These are phyloP conservation scores for Debaryomyces maramus DNA, from an alignment of 805 yeast species.

Conservation along the genomic window DNA sequence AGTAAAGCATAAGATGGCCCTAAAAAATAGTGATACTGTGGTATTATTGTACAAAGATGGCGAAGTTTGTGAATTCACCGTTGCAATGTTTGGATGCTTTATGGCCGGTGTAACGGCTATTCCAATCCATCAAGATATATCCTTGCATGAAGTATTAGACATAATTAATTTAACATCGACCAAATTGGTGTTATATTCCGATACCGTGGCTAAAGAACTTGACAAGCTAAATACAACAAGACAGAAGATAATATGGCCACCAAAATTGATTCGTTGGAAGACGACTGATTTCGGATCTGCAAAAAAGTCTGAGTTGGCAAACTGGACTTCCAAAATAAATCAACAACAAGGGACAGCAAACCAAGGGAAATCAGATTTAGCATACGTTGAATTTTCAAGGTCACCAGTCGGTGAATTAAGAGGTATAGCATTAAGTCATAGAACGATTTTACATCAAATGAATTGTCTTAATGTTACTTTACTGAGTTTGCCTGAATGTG, in stretches of 20 bases:
- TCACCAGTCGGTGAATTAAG: conserved; percentile 88
- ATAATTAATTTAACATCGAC: conserved; percentile 75
- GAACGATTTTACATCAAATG: conserved; percentile 88
- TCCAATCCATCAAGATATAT: conserved; percentile 78
- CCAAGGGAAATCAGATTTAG: conserved; percentile 52
- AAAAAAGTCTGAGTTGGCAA: conserved; percentile 33
- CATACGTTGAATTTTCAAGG: conserved; percentile 89
- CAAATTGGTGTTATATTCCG: conserved; percentile 78
- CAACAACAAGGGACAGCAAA: conserved; percentile 9
- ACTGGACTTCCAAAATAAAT: conserved; percentile 22
- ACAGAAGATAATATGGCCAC: conserved; percentile 64
- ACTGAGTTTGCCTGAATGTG: conserved; percentile 62
- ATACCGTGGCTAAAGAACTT: conserved; percentile 69
- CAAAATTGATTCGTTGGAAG: conserved; percentile 72
- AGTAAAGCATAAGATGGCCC: conserved; percentile 67
- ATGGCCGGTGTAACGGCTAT: conserved; percentile 93
- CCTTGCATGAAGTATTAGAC: conserved; percentile 65
- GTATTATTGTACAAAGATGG: conserved; percentile 78
- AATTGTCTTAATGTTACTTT: conserved; percentile 67
- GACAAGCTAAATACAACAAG: conserved; percentile 52
- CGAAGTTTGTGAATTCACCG: conserved; percentile 82
- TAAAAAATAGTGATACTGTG: conserved; percentile 81
- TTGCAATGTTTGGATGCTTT: conserved; percentile 88
- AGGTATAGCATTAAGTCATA: conserved; percentile 91
- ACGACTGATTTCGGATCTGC: conserved; percentile 83